Base-by-base conservation (phyloP, 2,329 filamentous ascomycete species). In the Dothistroma septosporum region DNA sequence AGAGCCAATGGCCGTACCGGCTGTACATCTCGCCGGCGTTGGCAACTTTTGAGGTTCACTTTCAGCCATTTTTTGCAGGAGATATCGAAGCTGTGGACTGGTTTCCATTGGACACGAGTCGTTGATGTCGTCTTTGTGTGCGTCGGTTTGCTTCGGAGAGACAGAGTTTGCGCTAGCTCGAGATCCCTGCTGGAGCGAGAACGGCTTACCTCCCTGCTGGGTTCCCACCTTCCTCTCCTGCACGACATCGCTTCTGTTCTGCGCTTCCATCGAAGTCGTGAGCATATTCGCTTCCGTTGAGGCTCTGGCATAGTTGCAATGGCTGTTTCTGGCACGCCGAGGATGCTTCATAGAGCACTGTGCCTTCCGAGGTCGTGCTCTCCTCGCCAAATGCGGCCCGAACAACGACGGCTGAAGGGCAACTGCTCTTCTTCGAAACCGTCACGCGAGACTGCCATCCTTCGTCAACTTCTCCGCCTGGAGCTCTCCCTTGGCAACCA, bases 1-100 rank as follows among this genome's bases (percentile, higher is more conserved):
- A 12, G 35, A 16, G 3, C 14, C 11, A 37, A 16, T 11, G 35
- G 35, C 35, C 66, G 19, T 60, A 74, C 72, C 72, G 60, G 89
- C 92, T 58, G 88, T 91, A 77, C 91, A 95, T 60, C 86, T 79
- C 59, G 84, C 79, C 4, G 92, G 92, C 0, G 91, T 93, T 32
- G 82, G 69, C 41, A 75, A 60, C 46, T 68, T 61, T 1, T 63
- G 69, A 12, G 72, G 70, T 33, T 73, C 66, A 24, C 61, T 41
- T 14, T 68, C 65, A 19, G 72, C 66, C 72, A 74, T 74, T 22
- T 56, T 61, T 49, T 60, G 54, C 11, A 71, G 24, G 24, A 74
- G 59, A 60, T 68, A 58, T 19, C 61, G 59, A 21, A 72, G 63
- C 63, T 73, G 69, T 33, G 71, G 70, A 47, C 68, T 71, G 50